phyloP scores from a whole-genome alignment of 208 protist genomes.

The Leishmania tropica region DNA sequence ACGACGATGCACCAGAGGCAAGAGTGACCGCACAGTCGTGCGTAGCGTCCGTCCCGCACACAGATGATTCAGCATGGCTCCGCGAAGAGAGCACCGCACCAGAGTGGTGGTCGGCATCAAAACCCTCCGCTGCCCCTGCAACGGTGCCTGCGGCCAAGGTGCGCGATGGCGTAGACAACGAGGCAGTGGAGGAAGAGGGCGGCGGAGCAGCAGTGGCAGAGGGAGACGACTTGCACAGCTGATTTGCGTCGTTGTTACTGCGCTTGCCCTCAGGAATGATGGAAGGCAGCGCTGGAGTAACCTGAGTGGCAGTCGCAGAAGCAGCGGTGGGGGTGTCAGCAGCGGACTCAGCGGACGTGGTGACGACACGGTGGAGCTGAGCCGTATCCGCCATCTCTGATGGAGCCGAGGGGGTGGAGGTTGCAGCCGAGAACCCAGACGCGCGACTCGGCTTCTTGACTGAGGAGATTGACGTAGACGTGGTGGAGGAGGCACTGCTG shows the following conservation, averaged over 20 bases:
- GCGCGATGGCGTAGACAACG: not conserved
- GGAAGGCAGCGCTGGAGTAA: not conserved
- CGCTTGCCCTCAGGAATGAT: conserved; percentile 10
- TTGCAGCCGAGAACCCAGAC: not conserved
- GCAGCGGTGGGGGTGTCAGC: not conserved
- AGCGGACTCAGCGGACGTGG: not conserved
- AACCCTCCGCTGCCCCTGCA: not conserved
- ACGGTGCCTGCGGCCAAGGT: not conserved
- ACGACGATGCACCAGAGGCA: not conserved
- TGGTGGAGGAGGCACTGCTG: conserved; percentile 10
- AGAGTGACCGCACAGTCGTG: not conserved
- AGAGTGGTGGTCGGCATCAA: not conserved
- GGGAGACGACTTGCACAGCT: not conserved
- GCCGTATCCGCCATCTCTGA: not conserved
- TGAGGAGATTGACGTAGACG: not conserved
- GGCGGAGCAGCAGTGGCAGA: not conserved
- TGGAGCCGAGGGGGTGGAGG: conserved; percentile 9
- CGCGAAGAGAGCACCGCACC: not conserved
- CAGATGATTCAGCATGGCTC: not conserved
- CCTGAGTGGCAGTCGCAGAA: not conserved
- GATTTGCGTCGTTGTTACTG: not conserved
- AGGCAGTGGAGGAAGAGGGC: not conserved
- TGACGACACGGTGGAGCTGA: not conserved
- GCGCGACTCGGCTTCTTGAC: not conserved
- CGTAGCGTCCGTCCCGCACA: not conserved